A percentile compares a stretch with the other conserved stretches of the same genome.
Evolutionary conservation across 495 filamentous ascomycete genomes (phyloP).

Genomic region (Penicillium cosmopolitanum): DNA sequence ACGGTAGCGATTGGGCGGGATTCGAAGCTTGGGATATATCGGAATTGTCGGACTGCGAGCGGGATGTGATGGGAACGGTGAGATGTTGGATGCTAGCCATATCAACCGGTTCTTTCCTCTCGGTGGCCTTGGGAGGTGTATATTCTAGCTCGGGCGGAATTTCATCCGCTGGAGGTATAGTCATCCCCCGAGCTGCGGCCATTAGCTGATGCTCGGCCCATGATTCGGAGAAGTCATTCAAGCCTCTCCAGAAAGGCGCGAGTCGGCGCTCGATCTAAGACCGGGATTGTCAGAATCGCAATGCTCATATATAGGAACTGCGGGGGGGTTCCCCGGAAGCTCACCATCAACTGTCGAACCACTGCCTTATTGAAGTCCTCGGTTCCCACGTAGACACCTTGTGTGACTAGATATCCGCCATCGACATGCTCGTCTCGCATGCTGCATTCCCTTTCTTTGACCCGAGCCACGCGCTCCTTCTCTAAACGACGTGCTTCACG

Average conservation of each 20-base stretch:
- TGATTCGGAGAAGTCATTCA: constrained; percentile 83
- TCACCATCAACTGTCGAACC: constrained; percentile 91
- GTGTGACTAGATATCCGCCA: constrained; percentile 91
- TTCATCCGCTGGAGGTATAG: constrained; percentile 83
- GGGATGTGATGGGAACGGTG: constrained; percentile 74
- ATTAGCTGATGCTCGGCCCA: constrained; percentile 96
- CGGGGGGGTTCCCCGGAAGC: constrained; percentile 15
- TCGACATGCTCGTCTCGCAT: constrained; percentile 93
- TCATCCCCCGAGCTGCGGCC: constrained; percentile 83
- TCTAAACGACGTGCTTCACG: constrained; percentile 84
- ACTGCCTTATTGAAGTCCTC: constrained; percentile 93
- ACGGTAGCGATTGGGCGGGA: constrained; percentile 53
- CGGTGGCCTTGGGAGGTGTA: constrained; percentile 45
- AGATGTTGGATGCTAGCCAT: constrained; percentile 62
- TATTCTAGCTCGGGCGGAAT: constrained; percentile 69
- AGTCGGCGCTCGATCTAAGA: constrained; percentile 84
- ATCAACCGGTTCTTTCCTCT: constrained; percentile 40
- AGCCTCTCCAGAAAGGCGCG: constrained; percentile 92
- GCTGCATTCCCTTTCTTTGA: constrained; percentile 87
- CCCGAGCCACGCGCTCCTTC: constrained; percentile 70
- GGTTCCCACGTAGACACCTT: constrained; percentile 86
- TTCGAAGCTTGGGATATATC: constrained; percentile 58
- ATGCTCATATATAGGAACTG: neutral
- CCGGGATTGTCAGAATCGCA: neutral
- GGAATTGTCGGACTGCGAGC: constrained; percentile 76